Evolutionary conservation across 116 monocot genomes (phyloP).

Genomic region (Cymodocea nodosa): DNA sequence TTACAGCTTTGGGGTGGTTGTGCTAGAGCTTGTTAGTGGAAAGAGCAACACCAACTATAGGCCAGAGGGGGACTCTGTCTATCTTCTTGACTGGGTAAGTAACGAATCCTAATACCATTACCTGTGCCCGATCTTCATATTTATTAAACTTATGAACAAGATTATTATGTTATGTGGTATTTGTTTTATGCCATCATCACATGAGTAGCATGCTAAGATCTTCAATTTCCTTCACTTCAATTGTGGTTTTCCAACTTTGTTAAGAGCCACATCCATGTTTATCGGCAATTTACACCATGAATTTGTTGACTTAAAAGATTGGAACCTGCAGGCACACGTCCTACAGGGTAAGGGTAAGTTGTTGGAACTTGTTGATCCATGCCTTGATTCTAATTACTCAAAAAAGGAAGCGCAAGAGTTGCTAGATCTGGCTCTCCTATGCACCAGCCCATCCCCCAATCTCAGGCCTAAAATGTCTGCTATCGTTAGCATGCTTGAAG

Average conservation of each 20-base stretch:
- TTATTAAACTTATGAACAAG: too few species aligned
- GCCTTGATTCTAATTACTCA: slow-evolving; percentile 22
- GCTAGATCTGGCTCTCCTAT: slow-evolving; percentile 20
- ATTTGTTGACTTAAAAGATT: too few species aligned
- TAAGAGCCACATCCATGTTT: too few species aligned
- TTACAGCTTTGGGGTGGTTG: slow-evolving; percentile 15
- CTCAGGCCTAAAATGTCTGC: slow-evolving; percentile 29
- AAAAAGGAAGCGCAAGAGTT: slow-evolving; percentile 24
- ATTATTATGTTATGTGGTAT: too few species aligned
- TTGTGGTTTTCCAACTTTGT: too few species aligned
- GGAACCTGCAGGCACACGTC: slow-evolving; percentile 18
- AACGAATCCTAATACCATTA: neutral
- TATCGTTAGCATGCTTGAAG: slow-evolving; percentile 24
- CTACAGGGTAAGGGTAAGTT: slow-evolving; percentile 22
- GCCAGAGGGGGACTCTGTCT: slow-evolving; percentile 5
- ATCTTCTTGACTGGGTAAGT: slow-evolving; percentile 17
- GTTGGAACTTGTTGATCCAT: slow-evolving; percentile 28
- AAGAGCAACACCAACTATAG: slow-evolving; percentile 1
- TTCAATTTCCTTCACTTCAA: too few species aligned
- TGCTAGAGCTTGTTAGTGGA: slow-evolving; percentile 10
- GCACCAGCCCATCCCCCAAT: slow-evolving; percentile 26
- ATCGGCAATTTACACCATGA: too few species aligned
- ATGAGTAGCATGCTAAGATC: too few species aligned
- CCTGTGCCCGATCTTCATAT: neutral
- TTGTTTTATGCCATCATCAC: too few species aligned